Base-by-base conservation (phyloP, 805 yeast species). In the Torulaspora quercuum region DNA sequence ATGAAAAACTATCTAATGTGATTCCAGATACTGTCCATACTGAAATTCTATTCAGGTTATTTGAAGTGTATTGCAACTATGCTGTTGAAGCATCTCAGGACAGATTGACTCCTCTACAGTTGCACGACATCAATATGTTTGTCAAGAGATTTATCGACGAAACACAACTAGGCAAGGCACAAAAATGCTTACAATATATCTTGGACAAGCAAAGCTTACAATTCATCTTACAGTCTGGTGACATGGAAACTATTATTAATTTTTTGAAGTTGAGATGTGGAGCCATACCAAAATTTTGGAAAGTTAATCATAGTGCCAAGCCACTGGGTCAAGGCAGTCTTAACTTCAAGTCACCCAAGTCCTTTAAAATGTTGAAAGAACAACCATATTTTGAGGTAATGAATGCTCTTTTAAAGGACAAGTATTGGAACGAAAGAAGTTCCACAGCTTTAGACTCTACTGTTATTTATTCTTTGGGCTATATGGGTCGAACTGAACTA, bases 241-340 rank as follows among this genome's bases (percentile, higher is more conserved):
- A 54, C 35, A 25, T 43, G 11, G 25, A 39, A 1, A 49, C 53
- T 5, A 39, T 53, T 7, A 28, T 39, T 1, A 48, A 51, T 23
- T 50, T 48, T 33, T 37, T 56, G 25, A 46, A 50, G 25, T 31
- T 57, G 28, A 33, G 52, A n/a, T 55, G 61, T 40, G 63, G 63
- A 20, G 53, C 58, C 4, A 30, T 48, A 29, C 39, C 47, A 12
- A 39, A 37, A 12, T 42, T 39, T 27, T 56, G 60, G 59, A 32
- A 24, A 11, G 35, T 41, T 11, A 20, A 19, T 17, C 31, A 32
- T 17, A 28, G 24, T 4, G 10, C 25, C 10, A 31, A 17, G n/a
- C 29, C 29, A 13, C 27, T 41, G 12, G 46, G 46, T 14, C 29
- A 41, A 6, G 35, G 14, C 17, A 32, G 36, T 13, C 15, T 19